A percentile compares a stretch with the other conserved stretches of the same genome.
Conservation (phyloP, 768 basidiomycete genomes). For the Hericium alpestre region DNA sequence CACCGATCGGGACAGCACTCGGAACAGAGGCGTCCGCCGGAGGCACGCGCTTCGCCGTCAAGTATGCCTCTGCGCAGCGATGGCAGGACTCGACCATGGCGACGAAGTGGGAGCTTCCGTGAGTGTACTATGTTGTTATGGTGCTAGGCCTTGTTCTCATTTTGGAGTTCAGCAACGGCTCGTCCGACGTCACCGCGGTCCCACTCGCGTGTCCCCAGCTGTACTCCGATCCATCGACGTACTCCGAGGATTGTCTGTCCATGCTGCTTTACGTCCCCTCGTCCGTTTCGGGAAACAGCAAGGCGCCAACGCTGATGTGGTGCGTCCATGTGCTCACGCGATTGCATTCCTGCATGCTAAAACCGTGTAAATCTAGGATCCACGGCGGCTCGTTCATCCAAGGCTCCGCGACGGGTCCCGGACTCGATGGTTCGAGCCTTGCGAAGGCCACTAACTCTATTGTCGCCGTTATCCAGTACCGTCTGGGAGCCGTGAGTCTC, state of each 20-base stretch:
- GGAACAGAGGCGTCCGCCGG: constrained; percentile 40
- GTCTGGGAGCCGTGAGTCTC: constrained; percentile 59
- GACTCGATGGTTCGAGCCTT: constrained; percentile 68
- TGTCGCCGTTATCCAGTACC: constrained; percentile 75
- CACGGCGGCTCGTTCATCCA: constrained; percentile 76
- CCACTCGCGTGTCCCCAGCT: constrained; percentile 70
- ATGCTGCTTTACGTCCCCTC: constrained; percentile 64
- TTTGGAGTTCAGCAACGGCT: constrained; percentile 31
- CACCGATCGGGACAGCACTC: constrained; percentile 45
- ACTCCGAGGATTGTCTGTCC: constrained; percentile 73
- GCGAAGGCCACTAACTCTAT: constrained; percentile 64
- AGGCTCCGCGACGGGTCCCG: constrained; percentile 62
- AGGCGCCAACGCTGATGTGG: constrained; percentile 52
- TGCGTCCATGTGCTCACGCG: constrained; percentile 18
- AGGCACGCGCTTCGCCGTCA: constrained; percentile 50
- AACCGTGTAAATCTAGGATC: constrained; percentile 37
- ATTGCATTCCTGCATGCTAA: background rate
- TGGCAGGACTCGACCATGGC: constrained; percentile 49
- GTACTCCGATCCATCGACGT: constrained; percentile 34
- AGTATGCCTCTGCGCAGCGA: constrained; percentile 52
- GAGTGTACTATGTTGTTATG: constrained; percentile 18
- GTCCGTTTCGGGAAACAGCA: constrained; percentile 18
- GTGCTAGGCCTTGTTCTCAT: background rate
- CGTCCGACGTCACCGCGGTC: constrained; percentile 39
- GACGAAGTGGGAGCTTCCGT: constrained; percentile 56